A percentile compares a stretch with the other conserved stretches of the same genome.
phyloP scores from a whole-genome alignment of 163 green algal species.

The Trebouxia gelatinosa region DNA sequence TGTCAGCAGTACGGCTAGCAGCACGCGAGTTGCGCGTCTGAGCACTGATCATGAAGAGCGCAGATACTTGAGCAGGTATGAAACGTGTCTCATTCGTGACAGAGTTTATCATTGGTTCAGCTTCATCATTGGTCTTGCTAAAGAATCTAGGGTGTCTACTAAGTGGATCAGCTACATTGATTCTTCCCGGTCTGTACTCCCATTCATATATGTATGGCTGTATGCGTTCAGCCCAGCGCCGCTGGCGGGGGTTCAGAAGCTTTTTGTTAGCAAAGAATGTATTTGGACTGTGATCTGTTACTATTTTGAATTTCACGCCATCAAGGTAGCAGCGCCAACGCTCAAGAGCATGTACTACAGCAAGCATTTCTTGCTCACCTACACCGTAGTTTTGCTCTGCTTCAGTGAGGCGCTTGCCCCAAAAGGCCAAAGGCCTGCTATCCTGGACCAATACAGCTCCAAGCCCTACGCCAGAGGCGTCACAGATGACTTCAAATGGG shows the following conservation, averaged over 20 bases:
- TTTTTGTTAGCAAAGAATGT: constrained; percentile 38
- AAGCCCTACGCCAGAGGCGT: constrained; percentile 47
- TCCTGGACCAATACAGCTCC: constrained; percentile 54
- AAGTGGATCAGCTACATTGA: constrained; percentile 42
- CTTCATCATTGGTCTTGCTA: not conserved
- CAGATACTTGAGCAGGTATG: no score
- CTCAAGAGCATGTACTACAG: constrained; percentile 39
- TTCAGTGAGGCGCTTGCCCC: constrained; percentile 3
- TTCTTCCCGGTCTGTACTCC: constrained; percentile 30
- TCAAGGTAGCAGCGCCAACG: constrained; percentile 57
- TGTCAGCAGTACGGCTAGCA: not conserved
- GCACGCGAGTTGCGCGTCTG: no score
- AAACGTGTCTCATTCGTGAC: no score
- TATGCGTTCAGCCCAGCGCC: constrained; percentile 30
- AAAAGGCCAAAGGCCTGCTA: constrained; percentile 43
- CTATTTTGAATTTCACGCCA: constrained; percentile 35
- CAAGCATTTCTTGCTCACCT: constrained; percentile 44
- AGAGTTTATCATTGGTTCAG: no score
- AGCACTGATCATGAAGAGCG: no score
- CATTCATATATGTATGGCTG: constrained; percentile 26
- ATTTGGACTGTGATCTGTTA: constrained; percentile 48
- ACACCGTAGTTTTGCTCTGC: constrained; percentile 46
- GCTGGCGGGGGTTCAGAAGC: constrained; percentile 24
- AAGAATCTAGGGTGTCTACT: constrained; percentile 22
- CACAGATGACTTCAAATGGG: constrained; percentile 35